Conservation (phyloP, 148 eudicot genomes). For the Diospyros lotus region DNA sequence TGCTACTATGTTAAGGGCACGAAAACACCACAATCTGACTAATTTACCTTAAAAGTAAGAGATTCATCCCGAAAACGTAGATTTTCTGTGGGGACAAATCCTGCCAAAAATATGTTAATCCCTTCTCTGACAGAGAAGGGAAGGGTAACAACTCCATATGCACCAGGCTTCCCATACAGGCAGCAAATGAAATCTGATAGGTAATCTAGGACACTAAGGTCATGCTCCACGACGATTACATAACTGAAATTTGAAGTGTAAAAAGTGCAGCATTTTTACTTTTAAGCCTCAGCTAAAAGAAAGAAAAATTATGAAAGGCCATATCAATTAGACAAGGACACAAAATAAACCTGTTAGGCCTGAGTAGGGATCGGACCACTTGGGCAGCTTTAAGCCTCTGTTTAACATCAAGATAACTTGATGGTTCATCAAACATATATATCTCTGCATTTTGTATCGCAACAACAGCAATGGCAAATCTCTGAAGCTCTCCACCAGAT, state of each 20-base stretch:
- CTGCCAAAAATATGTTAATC: slow-evolving; percentile 88
- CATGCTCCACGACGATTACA: slow-evolving; percentile 97
- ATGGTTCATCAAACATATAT: slow-evolving; percentile 97
- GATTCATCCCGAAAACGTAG: slow-evolving; percentile 91
- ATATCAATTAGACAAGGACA: background rate
- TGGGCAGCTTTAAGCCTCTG: slow-evolving; percentile 97
- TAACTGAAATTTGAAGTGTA: slow-evolving; percentile 48
- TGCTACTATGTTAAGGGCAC: background rate
- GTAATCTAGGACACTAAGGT: slow-evolving; percentile 93
- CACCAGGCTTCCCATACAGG: slow-evolving; percentile 96
- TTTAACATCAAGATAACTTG: slow-evolving; percentile 93
- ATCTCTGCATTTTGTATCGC: slow-evolving; percentile 81
- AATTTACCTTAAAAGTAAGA: slow-evolving; percentile 84
- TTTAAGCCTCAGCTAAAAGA: background rate
- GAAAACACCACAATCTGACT: background rate
- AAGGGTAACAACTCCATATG: slow-evolving; percentile 96
- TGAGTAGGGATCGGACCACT: slow-evolving; percentile 85
- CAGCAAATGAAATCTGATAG: slow-evolving; percentile 95
- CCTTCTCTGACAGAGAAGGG: slow-evolving; percentile 99
- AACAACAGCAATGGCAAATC: slow-evolving; percentile 93
- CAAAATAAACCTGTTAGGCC: slow-evolving; percentile 61
- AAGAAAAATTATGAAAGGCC: background rate
- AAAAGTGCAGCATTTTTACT: slow-evolving; percentile 11
- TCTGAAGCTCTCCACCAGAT: slow-evolving; percentile 95
- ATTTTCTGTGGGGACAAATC: slow-evolving; percentile 96